These are phyloP conservation scores for Cryptosporidium xiaoi DNA, from an alignment of 169 alveolate genomes.

Conservation along the genomic window DNA sequence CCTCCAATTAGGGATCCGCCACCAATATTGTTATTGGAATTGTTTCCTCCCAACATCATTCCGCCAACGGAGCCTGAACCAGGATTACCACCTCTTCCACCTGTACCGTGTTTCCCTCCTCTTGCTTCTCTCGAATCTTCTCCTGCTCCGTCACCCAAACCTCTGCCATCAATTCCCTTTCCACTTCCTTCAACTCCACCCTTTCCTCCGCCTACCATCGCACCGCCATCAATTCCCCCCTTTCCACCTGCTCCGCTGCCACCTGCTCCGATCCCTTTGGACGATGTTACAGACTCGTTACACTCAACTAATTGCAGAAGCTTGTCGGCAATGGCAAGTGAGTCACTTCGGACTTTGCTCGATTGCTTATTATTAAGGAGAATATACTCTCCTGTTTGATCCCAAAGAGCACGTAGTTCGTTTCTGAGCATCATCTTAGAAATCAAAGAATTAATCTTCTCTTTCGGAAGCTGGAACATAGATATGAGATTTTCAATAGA, in stretches of 20 bases:
- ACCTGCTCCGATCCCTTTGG: constrained; percentile 18
- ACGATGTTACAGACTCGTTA: constrained; percentile 46
- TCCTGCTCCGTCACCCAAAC: no score
- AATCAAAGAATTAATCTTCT: constrained; percentile 86
- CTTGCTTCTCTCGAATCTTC: no score
- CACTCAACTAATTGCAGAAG: constrained; percentile 49
- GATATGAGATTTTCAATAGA: constrained; percentile 86
- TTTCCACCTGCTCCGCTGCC: constrained; percentile 20
- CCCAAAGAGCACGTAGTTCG: constrained; percentile 92
- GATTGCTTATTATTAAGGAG: constrained; percentile 90
- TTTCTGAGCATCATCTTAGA: constrained; percentile 91
- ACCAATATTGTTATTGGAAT: background rate
- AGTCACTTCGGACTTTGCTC: constrained; percentile 87
- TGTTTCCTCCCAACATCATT: background rate
- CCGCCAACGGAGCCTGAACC: constrained; percentile 12
- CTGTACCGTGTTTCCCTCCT: background rate
- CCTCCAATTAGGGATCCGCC: background rate
- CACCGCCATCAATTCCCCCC: background rate
- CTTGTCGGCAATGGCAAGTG: constrained; percentile 84
- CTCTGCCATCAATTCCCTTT: no score
- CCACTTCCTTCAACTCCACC: constrained; percentile 6
- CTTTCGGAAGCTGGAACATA: constrained; percentile 86
- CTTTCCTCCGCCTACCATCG: background rate
- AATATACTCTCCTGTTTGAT: constrained; percentile 88
- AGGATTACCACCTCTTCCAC: background rate